Percentiles rank a stretch among this genome's conserved stretches.
Evolutionary conservation across 2,329 filamentous ascomycete species (phyloP).

Genomic region (Tolypocladium inflatum): DNA sequence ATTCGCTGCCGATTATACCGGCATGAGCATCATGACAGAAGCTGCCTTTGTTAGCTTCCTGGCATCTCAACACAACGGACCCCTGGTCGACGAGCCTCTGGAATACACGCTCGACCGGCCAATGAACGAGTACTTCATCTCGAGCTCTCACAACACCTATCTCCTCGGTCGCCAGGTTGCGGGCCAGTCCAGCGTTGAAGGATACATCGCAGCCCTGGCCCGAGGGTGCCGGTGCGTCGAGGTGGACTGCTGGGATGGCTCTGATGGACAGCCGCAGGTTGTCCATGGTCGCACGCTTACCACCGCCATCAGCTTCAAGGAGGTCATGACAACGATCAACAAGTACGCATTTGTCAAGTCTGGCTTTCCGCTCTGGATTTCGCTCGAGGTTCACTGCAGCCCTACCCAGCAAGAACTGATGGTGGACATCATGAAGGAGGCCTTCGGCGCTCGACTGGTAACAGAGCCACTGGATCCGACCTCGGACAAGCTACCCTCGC

Average conservation of each 20-base stretch:
- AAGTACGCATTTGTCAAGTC: conserved; percentile 87
- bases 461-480: conserved; percentile 64
- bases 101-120: conserved; percentile 66
- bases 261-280: conserved; percentile 77
- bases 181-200: conserved; percentile 85
- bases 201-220: conserved; percentile 81
- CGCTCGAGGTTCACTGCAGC: conserved; percentile 90
- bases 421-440: conserved; percentile 79
- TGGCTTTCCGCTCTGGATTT: conserved; percentile 86
- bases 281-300: conserved; percentile 88
- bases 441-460: conserved; percentile 73
- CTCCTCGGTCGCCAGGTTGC: conserved; percentile 83
- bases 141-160: conserved; percentile 97
- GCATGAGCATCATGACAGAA: conserved; percentile 57
- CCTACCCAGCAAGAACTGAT: conserved; percentile 74
- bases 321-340: conserved; percentile 87
- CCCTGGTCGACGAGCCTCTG: conserved; percentile 51
- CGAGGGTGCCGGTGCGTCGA: conserved; percentile 92
- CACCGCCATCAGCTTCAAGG: conserved; percentile 77
- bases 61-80: conserved; percentile 62
- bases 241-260: conserved; percentile 96
- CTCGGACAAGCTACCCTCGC: conserved; percentile 64
- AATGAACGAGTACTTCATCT: conserved; percentile 95
- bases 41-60: conserved; percentile 71
- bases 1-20: conserved; percentile 33